phyloP scores from a whole-genome alignment of 352 stramenopile genomes.

The Bremia lactucae region DNA sequence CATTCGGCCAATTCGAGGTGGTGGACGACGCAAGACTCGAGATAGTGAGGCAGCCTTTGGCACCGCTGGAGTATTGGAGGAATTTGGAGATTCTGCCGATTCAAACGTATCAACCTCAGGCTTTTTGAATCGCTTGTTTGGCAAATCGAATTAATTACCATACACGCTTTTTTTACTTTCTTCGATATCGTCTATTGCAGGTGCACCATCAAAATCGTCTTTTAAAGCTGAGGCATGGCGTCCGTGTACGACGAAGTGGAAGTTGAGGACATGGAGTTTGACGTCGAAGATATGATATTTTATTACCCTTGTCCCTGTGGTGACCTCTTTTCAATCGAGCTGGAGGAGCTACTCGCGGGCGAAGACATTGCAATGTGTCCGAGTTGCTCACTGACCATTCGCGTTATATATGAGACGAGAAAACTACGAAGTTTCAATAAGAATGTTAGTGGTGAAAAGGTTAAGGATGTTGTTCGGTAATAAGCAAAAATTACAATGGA shows the following conservation, averaged over 20 bases:
- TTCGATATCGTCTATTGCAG: constrained; percentile 11
- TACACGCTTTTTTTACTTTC: not conserved
- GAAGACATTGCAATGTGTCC: constrained; percentile 96
- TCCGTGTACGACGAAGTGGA: constrained; percentile 96
- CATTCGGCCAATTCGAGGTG: constrained; percentile 65
- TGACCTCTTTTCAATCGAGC: constrained; percentile 86
- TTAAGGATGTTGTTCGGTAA: too few species aligned
- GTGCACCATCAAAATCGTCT: not conserved
- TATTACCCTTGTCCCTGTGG: constrained; percentile 97
- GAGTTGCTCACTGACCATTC: constrained; percentile 93
- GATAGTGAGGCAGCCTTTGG: constrained; percentile 14
- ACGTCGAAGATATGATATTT: constrained; percentile 89
- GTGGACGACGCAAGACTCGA: constrained; percentile 49
- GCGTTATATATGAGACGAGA: too few species aligned
- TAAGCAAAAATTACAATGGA: too few species aligned
- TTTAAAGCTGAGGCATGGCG: constrained; percentile 40
- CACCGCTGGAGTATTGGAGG: constrained; percentile 1
- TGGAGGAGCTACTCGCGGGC: constrained; percentile 86
- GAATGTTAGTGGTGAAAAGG: too few species aligned
- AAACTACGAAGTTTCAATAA: too few species aligned
- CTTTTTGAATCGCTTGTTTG: constrained; percentile 47
- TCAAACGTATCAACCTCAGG: constrained; percentile 18
- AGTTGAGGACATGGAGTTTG: constrained; percentile 97
- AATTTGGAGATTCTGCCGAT: constrained; percentile 1
- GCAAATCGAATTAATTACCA: constrained; percentile 26